phyloP scores from a whole-genome alignment of 2,329 filamentous ascomycete species.

The Whalleya microplaca region DNA sequence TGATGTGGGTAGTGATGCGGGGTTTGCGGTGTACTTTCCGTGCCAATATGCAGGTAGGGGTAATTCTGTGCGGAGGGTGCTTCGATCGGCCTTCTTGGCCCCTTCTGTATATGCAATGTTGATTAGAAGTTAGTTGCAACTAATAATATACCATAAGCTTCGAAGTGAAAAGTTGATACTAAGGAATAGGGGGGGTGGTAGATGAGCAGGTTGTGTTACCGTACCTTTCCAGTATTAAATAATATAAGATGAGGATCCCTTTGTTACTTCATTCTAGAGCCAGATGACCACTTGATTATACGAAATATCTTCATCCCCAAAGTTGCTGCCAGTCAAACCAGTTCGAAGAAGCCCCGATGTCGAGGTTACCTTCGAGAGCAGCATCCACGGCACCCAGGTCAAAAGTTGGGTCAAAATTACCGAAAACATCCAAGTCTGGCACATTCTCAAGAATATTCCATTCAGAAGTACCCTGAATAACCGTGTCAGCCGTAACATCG shows the following conservation, averaged over 20 bases:
- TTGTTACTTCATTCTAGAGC: background rate
- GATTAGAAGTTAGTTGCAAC: no score
- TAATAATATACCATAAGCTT: no score
- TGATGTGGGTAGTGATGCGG: slow-evolving; percentile 8
- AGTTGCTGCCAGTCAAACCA: slow-evolving; percentile 47
- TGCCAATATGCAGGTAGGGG: background rate
- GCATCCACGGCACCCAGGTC: slow-evolving; percentile 58
- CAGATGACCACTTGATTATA: background rate
- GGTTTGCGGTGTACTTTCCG: slow-evolving; percentile 11
- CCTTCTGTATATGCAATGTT: no score
- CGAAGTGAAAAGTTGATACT: no score
- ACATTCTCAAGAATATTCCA: slow-evolving; percentile 48
- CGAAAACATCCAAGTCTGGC: slow-evolving; percentile 57
- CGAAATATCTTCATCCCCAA: slow-evolving; percentile 20
- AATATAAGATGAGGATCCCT: no score
- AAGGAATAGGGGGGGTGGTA: no score
- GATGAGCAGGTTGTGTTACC: no score
- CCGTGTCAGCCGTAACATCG: slow-evolving; percentile 8
- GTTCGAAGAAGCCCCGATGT: slow-evolving; percentile 56
- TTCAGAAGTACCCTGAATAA: slow-evolving; percentile 39
- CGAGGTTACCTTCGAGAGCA: slow-evolving; percentile 57
- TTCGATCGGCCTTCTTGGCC: no score
- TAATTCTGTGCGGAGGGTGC: no score
- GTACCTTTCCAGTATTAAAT: no score
- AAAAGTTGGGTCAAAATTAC: slow-evolving; percentile 59